phyloP scores from a whole-genome alignment of 345 rosid genomes.

The Eucalyptus pauciflora region DNA sequence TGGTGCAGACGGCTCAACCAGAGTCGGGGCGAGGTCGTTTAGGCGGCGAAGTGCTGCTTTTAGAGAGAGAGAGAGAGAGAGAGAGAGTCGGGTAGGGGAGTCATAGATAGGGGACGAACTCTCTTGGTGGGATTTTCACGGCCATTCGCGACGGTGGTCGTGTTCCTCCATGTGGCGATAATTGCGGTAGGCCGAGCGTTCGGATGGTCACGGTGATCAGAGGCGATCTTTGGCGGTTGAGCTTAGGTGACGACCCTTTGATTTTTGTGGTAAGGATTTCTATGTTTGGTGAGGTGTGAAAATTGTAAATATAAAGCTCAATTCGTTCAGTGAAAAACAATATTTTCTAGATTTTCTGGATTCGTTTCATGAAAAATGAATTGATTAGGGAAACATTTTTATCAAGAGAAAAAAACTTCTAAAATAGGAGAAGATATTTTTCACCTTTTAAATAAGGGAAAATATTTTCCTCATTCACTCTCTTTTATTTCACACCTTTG shows the following conservation, averaged over 20 bases:
- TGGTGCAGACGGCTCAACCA: no score
- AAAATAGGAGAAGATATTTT: no score
- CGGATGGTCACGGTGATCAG: background rate
- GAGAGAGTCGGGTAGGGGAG: background rate
- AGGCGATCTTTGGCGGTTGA: background rate
- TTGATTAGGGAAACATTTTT: no score
- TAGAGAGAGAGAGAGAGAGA: no score
- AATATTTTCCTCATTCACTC: no score
- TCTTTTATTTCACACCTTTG: no score
- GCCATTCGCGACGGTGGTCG: background rate
- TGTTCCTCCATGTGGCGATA: background rate
- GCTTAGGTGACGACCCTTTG: background rate
- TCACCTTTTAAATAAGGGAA: no score
- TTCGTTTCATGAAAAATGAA: no score
- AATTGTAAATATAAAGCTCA: no score
- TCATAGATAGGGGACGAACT: background rate
- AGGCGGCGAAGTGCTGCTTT: background rate
- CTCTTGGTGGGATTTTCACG: background rate
- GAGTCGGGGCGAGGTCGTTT: background rate
- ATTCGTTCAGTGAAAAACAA: rapidly evolving
- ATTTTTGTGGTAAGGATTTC: background rate
- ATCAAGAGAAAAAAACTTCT: no score
- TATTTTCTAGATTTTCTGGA: no score
- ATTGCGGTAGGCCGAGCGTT: background rate
- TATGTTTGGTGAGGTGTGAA: background rate